These are phyloP conservation scores for Kandelia obovata DNA, from an alignment of 345 rosid genomes.

Conservation along the genomic window DNA sequence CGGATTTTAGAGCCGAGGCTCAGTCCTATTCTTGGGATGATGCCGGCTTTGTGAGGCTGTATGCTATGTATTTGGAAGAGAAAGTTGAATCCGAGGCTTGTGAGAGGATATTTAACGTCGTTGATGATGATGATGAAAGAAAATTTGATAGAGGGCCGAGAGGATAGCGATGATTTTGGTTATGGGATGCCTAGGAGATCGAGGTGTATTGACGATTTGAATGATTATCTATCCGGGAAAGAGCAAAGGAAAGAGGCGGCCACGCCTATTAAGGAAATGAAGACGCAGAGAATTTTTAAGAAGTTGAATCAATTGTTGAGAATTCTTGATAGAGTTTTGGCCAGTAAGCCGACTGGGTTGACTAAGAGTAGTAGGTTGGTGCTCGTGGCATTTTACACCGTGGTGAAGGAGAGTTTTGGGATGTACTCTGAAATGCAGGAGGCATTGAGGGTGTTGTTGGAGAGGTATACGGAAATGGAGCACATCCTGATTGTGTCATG, in stretches of 20 bases:
- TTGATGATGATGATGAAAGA: not conserved
- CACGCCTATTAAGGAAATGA: constrained; percentile 13
- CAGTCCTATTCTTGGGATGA: constrained; percentile 87
- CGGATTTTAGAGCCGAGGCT: constrained; percentile 73
- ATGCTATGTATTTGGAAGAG: constrained; percentile 73
- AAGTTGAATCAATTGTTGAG: constrained; percentile 17
- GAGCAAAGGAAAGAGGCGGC: constrained; percentile 5
- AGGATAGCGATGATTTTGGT: constrained; percentile 14
- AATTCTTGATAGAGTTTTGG: constrained; percentile 24
- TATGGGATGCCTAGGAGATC: constrained; percentile 13
- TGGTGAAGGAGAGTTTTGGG: constrained; percentile 25
- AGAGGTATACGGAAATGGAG: constrained; percentile 29
- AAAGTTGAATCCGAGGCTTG: constrained; percentile 59
- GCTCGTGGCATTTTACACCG: constrained; percentile 9
- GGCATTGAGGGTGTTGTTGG: constrained; percentile 18
- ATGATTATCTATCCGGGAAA: constrained; percentile 5
- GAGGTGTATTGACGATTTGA: constrained; percentile 5
- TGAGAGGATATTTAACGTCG: constrained; percentile 33
- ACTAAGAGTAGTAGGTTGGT: constrained; percentile 23
- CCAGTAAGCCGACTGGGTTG: constrained; percentile 19
- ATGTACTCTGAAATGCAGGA: constrained; percentile 18
- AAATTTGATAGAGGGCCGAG: constrained; percentile 14
- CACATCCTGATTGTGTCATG: constrained; percentile 17
- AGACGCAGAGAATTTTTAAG: constrained; percentile 15
- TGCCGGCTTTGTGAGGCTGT: constrained; percentile 68